phyloP scores from a whole-genome alignment of 305 asterid genomes.

The Solanum aculeatissimum region DNA sequence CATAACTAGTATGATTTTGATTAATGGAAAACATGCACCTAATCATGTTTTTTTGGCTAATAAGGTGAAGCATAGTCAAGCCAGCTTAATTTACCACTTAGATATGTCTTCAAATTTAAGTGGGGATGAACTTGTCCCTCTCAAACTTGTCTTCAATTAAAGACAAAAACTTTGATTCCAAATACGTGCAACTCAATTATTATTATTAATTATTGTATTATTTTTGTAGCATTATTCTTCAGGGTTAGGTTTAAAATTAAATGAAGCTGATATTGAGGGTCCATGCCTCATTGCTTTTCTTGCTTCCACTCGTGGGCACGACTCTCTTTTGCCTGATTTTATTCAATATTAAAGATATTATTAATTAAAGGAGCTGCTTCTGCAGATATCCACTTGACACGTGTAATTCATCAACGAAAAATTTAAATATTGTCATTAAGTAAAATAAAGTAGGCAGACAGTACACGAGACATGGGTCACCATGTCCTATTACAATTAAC shows the following conservation, averaged over 20 bases:
- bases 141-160: constrained; percentile 22
- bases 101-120: constrained; percentile 7
- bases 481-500: constrained; percentile 2
- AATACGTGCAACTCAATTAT: not conserved
- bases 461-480: constrained; percentile 43
- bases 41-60: not conserved
- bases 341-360: not conserved
- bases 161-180: constrained; percentile 23
- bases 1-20: not conserved
- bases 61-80: not conserved
- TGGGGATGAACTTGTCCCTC: constrained; percentile 49
- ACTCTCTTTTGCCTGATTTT: constrained; percentile 33
- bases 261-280: constrained; percentile 21
- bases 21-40: not conserved
- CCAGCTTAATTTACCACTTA: not conserved
- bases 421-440: not conserved
- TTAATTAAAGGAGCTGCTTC: constrained; percentile 3
- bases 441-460: not conserved
- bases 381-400: constrained; percentile 19
- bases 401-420: constrained; percentile 2
- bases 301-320: constrained; percentile 61
- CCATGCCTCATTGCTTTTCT: constrained; percentile 8
- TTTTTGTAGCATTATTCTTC: not conserved
- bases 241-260: constrained; percentile 4
- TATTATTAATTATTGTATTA: not conserved